Evolutionary conservation across 805 yeast species (phyloP).

Genomic region (Starmerella vitae): DNA sequence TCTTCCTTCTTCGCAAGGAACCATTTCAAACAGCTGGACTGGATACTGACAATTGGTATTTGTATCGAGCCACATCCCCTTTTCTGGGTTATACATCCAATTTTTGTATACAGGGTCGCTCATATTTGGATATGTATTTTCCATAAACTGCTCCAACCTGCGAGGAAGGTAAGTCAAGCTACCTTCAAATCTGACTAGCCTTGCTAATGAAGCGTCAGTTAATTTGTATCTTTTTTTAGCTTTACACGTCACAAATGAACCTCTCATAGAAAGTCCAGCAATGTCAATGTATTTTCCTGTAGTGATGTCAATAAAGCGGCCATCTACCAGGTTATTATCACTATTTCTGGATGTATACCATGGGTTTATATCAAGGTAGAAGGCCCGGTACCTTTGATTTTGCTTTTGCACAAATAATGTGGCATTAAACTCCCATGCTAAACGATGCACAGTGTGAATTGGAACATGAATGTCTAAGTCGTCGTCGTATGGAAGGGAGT

Average conservation of each 20-base stretch:
- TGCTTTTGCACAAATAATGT: conserved; percentile 33
- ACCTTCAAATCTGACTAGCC: neutral
- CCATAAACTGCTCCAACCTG: neutral
- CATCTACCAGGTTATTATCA: conserved; percentile 39
- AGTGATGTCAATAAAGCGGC: conserved; percentile 46
- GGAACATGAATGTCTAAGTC: conserved; percentile 41
- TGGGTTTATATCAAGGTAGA: conserved; percentile 37
- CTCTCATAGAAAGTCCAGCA: no score
- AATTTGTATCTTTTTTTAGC: no score
- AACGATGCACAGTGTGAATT: conserved; percentile 33
- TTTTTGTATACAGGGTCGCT: neutral
- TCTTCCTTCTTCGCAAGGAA: no score
- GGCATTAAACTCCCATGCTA: conserved; percentile 37
- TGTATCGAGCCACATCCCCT: neutral
- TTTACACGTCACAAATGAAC: no score
- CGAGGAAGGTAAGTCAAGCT: neutral
- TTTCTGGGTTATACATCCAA: neutral
- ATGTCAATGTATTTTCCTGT: conserved; percentile 49
- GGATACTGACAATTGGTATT: neutral
- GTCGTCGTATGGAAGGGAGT: conserved; percentile 41
- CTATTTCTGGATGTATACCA: conserved; percentile 37
- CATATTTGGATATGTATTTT: neutral
- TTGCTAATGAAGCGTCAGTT: no score
- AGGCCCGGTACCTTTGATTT: conserved; percentile 31
- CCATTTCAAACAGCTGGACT: no score